Percentiles rank a stretch among this genome's conserved stretches.
Evolutionary conservation across 2,329 filamentous ascomycete species (phyloP).

Genomic region (Stagonosporopsis chrysanthemi): DNA sequence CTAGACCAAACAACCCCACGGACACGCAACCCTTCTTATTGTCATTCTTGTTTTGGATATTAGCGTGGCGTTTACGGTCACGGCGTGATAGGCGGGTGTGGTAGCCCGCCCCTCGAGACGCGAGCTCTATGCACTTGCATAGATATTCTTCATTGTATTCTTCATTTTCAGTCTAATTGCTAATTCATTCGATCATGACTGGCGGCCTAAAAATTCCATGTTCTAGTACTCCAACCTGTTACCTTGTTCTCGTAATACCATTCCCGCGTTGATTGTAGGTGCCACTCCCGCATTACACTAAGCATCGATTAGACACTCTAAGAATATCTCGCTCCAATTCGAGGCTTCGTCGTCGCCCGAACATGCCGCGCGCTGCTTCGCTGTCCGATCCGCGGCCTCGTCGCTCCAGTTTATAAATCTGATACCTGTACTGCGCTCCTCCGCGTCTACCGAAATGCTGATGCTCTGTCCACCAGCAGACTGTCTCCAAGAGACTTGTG

Average conservation of each 20-base stretch:
- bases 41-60: neutral
- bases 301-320: slow-evolving; percentile 9
- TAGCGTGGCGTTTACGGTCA: slow-evolving; percentile 20
- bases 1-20: neutral
- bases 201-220: neutral
- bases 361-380: neutral
- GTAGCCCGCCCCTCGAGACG: neutral
- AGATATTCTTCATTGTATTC: neutral
- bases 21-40: neutral
- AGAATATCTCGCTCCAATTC: neutral
- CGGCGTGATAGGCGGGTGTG: neutral
- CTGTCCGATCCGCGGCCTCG: neutral
- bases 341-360: neutral
- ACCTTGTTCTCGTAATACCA: neutral
- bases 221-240: neutral
- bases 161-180: neutral
- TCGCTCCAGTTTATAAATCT: neutral
- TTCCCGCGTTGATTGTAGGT: neutral
- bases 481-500: neutral
- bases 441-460: neutral
- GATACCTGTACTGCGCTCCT: slow-evolving; percentile 2
- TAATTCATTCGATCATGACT: neutral
- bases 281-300: no score
- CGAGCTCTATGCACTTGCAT: neutral
- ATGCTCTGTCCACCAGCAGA: neutral